These are phyloP conservation scores for Boletus smithii DNA, from an alignment of 1,284 basidiomycete genomes.

Conservation along the genomic window DNA sequence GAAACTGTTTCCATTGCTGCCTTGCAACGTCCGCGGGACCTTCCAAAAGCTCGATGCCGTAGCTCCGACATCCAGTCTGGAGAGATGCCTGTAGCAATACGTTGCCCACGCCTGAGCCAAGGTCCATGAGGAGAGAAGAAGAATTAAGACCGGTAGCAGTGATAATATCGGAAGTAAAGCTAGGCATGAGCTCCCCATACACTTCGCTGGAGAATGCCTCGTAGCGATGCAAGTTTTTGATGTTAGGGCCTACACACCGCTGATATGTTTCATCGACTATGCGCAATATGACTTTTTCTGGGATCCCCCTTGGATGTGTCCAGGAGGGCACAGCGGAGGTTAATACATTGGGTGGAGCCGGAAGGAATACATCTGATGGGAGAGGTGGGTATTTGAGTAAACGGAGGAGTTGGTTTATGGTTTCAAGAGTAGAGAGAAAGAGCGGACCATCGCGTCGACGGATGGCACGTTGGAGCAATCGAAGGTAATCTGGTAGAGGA, in stretches of 20 bases:
- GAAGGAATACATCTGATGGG: slow-evolving; percentile 45
- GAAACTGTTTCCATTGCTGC: slow-evolving; percentile 59
- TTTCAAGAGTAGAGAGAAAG: slow-evolving; percentile 58
- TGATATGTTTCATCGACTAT: slow-evolving; percentile 79
- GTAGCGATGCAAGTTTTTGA: slow-evolving; percentile 61
- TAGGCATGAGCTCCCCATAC: slow-evolving; percentile 75
- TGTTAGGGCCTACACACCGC: slow-evolving; percentile 69
- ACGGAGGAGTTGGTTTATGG: slow-evolving; percentile 57
- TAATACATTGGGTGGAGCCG: slow-evolving; percentile 46
- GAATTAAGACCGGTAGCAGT: slow-evolving; percentile 53
- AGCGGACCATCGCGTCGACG: slow-evolving; percentile 61
- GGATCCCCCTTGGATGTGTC: slow-evolving; percentile 44
- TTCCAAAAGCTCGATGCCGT: slow-evolving; percentile 65
- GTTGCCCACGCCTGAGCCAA: slow-evolving; percentile 79
- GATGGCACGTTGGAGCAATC: slow-evolving; percentile 61
- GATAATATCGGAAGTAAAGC: slow-evolving; percentile 64
- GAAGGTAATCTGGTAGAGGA: slow-evolving; percentile 45
- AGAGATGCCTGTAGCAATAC: slow-evolving; percentile 73
- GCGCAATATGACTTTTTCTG: slow-evolving; percentile 58
- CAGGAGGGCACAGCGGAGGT: slow-evolving; percentile 47
- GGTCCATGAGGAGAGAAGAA: slow-evolving; percentile 65
- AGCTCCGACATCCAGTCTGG: slow-evolving; percentile 70
- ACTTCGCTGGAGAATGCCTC: slow-evolving; percentile 72
- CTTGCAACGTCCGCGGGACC: slow-evolving; percentile 63
- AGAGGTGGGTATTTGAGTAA: slow-evolving; percentile 60